These are phyloP conservation scores for Monosporascus sp. DNA, from an alignment of 2,329 filamentous ascomycete genomes.

Conservation along the genomic window DNA sequence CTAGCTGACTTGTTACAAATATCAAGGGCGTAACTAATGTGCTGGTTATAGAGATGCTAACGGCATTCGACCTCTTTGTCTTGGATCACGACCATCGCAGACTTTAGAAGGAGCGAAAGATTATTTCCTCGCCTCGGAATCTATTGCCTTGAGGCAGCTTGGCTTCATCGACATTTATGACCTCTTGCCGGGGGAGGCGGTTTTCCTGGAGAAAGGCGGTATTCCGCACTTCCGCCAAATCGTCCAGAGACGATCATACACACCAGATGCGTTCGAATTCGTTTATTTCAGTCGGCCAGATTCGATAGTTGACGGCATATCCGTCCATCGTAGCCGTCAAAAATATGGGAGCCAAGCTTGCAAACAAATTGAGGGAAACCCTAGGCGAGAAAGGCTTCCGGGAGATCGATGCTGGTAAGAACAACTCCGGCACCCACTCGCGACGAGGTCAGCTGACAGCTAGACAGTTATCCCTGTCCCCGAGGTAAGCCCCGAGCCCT, in stretches of 20 bases:
- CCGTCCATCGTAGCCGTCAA: constrained; percentile 75
- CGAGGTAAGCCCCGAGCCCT: no score
- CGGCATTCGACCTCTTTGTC: constrained; percentile 75
- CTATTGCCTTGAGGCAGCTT: constrained; percentile 74
- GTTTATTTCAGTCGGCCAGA: constrained; percentile 84
- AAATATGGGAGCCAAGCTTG: constrained; percentile 80
- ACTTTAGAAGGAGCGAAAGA: constrained; percentile 61
- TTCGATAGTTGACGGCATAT: constrained; percentile 55
- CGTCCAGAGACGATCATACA: constrained; percentile 61
- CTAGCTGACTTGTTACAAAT: no score
- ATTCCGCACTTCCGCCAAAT: constrained; percentile 73
- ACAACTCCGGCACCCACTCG: no score
- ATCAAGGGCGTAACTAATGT: background rate
- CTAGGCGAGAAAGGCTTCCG: constrained; percentile 65
- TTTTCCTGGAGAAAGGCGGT: constrained; percentile 55
- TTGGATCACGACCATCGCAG: constrained; percentile 67
- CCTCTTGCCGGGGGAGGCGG: constrained; percentile 49
- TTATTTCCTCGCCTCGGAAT: constrained; percentile 90
- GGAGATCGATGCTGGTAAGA: constrained; percentile 63
- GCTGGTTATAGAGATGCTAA: constrained; percentile 30
- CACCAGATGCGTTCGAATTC: constrained; percentile 71
- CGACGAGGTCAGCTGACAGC: no score
- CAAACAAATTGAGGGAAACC: constrained; percentile 62
- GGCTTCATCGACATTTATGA: constrained; percentile 73
- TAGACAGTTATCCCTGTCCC: no score